phyloP scores from a whole-genome alignment of 2,329 filamentous ascomycete species.

The Fusarium coicis region DNA sequence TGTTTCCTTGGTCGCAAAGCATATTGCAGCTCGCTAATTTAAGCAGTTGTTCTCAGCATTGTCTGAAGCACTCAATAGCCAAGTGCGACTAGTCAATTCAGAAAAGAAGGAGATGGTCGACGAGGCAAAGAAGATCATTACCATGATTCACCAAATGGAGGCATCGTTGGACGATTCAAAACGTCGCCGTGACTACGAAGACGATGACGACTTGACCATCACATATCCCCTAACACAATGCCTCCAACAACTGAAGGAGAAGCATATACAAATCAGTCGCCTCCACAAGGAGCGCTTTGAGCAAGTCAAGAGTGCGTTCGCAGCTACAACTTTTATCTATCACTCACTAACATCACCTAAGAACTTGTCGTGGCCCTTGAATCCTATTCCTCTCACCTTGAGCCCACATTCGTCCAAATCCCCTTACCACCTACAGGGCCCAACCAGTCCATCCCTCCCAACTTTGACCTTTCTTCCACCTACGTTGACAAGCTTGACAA shows the following conservation, averaged over 20 bases:
- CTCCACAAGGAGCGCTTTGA: constrained; percentile 92
- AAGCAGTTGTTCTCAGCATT: constrained; percentile 86
- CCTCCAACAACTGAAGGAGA: constrained; percentile 83
- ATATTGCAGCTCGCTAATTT: constrained; percentile 14
- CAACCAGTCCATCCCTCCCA: constrained; percentile 79
- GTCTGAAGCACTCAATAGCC: constrained; percentile 90
- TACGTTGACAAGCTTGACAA: constrained; percentile 89
- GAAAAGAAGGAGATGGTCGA: constrained; percentile 94
- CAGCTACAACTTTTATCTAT: background rate
- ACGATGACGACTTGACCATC: constrained; percentile 76
- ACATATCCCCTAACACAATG: constrained; percentile 87
- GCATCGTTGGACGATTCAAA: constrained; percentile 83
- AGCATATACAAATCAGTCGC: constrained; percentile 81
- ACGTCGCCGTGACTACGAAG: constrained; percentile 71
- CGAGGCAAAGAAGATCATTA: constrained; percentile 86
- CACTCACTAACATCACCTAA: constrained; percentile 57
- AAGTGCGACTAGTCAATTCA: constrained; percentile 82
- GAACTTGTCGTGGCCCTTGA: constrained; percentile 93
- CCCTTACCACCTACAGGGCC: constrained; percentile 84
- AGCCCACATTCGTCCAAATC: constrained; percentile 86
- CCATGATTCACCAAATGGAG: constrained; percentile 93
- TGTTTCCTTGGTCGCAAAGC: constrained; percentile 41
- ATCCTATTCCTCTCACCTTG: constrained; percentile 96
- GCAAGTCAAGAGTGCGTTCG: constrained; percentile 85
- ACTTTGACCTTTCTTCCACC: constrained; percentile 89